phyloP scores from a whole-genome alignment of 1,284 basidiomycete species.

The Tranzscheliella williamsii region DNA sequence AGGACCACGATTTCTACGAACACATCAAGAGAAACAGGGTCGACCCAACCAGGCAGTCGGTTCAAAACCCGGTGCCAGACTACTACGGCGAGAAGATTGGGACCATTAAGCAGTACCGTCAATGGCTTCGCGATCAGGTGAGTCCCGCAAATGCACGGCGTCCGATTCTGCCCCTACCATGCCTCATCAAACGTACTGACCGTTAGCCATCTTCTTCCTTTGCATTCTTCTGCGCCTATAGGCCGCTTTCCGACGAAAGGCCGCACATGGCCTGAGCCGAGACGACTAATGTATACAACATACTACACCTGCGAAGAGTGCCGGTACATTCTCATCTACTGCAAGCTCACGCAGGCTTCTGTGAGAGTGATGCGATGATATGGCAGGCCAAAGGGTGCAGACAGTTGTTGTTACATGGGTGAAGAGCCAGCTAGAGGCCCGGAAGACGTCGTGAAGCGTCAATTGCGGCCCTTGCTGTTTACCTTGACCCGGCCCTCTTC shows the following conservation, averaged over 20 bases:
- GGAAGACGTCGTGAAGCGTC: no score
- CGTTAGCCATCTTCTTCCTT: background rate
- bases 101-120: conserved; percentile 52
- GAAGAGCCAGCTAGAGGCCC: no score
- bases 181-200: no score
- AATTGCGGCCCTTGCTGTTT: conserved; percentile 23
- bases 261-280: conserved; percentile 50
- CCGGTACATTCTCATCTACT: no score
- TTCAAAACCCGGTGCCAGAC: conserved; percentile 58
- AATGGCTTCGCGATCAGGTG: conserved; percentile 57
- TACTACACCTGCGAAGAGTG: no score
- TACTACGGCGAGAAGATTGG: conserved; percentile 59
- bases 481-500: conserved; percentile 41
- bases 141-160: no score
- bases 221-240: background rate
- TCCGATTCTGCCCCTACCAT: no score
- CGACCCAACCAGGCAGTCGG: conserved; percentile 50
- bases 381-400: no score
- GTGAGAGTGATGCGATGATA: no score
- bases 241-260: conserved; percentile 52
- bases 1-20: conserved; percentile 54
- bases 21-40: conserved; percentile 51
- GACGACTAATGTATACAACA: conserved; percentile 30
- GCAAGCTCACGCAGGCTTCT: no score
- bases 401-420: no score